A percentile compares a stretch with the other conserved stretches of the same genome.
These are phyloP conservation scores for Solioccasus polychromus DNA, from an alignment of 768 basidiomycete species.

Conservation along the genomic window DNA sequence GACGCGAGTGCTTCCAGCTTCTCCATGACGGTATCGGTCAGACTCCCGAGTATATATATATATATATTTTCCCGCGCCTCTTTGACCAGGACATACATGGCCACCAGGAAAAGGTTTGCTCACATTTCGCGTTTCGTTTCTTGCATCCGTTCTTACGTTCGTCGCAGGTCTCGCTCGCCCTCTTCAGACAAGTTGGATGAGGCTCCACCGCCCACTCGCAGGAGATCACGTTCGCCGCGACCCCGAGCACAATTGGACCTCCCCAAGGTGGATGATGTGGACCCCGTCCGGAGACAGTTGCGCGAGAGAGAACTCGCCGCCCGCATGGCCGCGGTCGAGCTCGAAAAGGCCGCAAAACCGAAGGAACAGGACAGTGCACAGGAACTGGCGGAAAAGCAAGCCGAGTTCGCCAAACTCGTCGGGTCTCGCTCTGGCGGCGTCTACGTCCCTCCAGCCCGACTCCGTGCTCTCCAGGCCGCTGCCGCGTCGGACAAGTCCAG, in stretches of 20 bases:
- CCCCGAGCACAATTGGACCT: slow-evolving; percentile 33
- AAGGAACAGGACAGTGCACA: slow-evolving; percentile 44
- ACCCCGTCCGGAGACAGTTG: slow-evolving; percentile 71
- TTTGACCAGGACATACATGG: too few species aligned
- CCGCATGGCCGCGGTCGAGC: slow-evolving; percentile 63
- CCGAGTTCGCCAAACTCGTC: slow-evolving; percentile 86
- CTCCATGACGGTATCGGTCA: slow-evolving; percentile 51
- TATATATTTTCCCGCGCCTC: slow-evolving; percentile 19
- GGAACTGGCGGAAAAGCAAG: slow-evolving; percentile 61
- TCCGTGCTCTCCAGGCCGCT: slow-evolving; percentile 85
- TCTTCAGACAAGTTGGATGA: slow-evolving; percentile 34
- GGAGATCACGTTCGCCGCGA: slow-evolving; percentile 40
- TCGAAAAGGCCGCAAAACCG: slow-evolving; percentile 57
- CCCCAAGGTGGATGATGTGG: slow-evolving; percentile 64
- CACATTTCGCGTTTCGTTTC: background rate
- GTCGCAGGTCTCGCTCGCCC: slow-evolving; percentile 47
- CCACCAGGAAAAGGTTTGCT: slow-evolving; percentile 45
- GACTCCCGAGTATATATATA: too few species aligned
- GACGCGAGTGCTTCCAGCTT: slow-evolving; percentile 50
- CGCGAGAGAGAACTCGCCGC: slow-evolving; percentile 79
- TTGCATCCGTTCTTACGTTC: background rate
- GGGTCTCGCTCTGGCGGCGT: slow-evolving; percentile 87
- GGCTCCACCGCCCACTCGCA: slow-evolving; percentile 41
- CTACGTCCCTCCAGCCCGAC: slow-evolving; percentile 92
- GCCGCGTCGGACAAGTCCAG: slow-evolving; percentile 80